These are phyloP conservation scores for Penicillium pancosmium DNA, from an alignment of 495 filamentous ascomycete genomes.

Conservation along the genomic window DNA sequence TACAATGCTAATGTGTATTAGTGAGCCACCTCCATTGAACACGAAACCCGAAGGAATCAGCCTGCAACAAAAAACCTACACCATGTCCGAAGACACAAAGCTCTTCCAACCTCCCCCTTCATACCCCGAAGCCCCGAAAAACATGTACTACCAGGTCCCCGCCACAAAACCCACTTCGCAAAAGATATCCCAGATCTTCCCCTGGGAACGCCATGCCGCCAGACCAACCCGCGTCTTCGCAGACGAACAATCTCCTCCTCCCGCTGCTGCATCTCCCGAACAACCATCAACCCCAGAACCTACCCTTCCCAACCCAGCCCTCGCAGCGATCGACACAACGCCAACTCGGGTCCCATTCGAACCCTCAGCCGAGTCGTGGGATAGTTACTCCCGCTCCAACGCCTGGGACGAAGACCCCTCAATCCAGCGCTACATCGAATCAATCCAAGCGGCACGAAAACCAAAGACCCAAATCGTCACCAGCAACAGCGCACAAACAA, in stretches of 20 bases:
- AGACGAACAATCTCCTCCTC: constrained; percentile 44
- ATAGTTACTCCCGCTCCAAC: constrained; percentile 68
- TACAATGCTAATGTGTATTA: constrained; percentile 39
- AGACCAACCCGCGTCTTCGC: constrained; percentile 74
- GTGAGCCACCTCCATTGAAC: constrained; percentile 71
- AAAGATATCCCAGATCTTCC: constrained; percentile 72
- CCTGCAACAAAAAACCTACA: constrained; percentile 71
- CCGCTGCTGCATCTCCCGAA: constrained; percentile 14
- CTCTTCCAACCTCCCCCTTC: constrained; percentile 73
- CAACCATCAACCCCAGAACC: background rate
- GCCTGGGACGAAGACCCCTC: constrained; percentile 87
- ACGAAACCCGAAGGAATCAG: constrained; percentile 78
- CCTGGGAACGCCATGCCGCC: constrained; percentile 73
- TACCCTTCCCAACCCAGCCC: constrained; percentile 17
- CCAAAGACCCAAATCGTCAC: constrained; percentile 60
- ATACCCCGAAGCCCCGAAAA: constrained; percentile 80
- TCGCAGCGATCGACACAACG: constrained; percentile 10
- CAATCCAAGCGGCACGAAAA: constrained; percentile 64
- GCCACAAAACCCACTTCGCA: constrained; percentile 57
- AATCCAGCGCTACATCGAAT: constrained; percentile 78
- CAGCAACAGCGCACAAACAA: constrained; percentile 11
- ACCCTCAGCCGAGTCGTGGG: constrained; percentile 59
- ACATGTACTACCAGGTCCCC: constrained; percentile 83
- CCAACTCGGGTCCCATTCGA: constrained; percentile 31
- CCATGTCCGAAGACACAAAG: constrained; percentile 69